phyloP scores from a whole-genome alignment of 495 filamentous ascomycete species.

The Amorphotheca resinae region DNA sequence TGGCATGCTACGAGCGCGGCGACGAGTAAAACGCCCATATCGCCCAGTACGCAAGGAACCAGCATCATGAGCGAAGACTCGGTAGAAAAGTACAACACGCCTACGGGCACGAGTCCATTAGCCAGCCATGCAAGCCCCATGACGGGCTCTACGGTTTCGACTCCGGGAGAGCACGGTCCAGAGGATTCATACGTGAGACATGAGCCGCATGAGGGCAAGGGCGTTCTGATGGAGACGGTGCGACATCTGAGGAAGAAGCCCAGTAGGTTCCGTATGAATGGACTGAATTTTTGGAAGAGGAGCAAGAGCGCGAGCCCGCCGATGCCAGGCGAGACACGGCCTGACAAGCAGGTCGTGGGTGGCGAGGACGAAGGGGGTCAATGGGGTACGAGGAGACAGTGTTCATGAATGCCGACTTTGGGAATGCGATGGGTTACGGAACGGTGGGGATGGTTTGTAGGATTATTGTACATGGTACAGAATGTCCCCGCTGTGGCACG shows the following conservation, averaged over 20 bases:
- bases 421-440: too few species aligned
- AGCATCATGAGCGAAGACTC: conserved; percentile 42
- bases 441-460: neutral
- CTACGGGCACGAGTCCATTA: conserved; percentile 2
- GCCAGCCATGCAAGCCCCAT: neutral
- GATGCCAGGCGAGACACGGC: neutral
- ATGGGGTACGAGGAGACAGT: neutral
- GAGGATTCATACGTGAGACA: neutral
- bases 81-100: conserved; percentile 5
- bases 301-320: conserved; percentile 19
- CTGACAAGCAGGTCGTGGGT: neutral
- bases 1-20: conserved; percentile 43
- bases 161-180: neutral
- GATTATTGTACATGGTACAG: neutral
- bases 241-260: conserved; percentile 16
- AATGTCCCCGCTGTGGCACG: neutral
- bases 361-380: neutral
- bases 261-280: conserved; percentile 20
- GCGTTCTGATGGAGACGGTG: conserved; percentile 14
- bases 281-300: conserved; percentile 18
- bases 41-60: conserved; percentile 44
- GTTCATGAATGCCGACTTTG: neutral
- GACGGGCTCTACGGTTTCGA: neutral
- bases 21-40: conserved; percentile 43
- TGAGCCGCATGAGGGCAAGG: conserved; percentile 1